phyloP scores from a whole-genome alignment of 176 grass and related monocot genomes.

The Avena sativa region DNA sequence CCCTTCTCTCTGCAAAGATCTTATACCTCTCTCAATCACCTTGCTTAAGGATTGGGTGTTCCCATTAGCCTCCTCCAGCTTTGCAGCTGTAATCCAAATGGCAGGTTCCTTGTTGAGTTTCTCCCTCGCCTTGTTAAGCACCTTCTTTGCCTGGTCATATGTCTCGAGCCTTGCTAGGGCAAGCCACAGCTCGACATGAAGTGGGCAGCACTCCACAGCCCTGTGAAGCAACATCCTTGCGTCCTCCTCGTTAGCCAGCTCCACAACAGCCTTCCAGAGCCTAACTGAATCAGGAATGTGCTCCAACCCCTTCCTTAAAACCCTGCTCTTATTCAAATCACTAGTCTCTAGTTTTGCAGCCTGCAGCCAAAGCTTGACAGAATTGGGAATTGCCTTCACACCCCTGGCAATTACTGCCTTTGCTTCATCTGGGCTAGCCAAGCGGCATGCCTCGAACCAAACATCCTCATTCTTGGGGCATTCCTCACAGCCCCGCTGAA shows the following conservation, averaged over 20 bases:
- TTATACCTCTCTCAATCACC: slow-evolving; percentile 90
- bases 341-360: slow-evolving; percentile 74
- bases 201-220: slow-evolving; percentile 86
- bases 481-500: slow-evolving; percentile 88
- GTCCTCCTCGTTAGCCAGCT: slow-evolving; percentile 88
- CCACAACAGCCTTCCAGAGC: slow-evolving; percentile 91
- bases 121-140: slow-evolving; percentile 88
- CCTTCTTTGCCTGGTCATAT: slow-evolving; percentile 93
- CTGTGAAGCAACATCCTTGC: slow-evolving; percentile 86
- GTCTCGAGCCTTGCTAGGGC: slow-evolving; percentile 93
- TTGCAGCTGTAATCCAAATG: slow-evolving; percentile 98
- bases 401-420: slow-evolving; percentile 92
- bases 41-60: slow-evolving; percentile 75
- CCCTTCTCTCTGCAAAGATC: slow-evolving; percentile 78
- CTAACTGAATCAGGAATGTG: slow-evolving; percentile 92
- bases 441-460: slow-evolving; percentile 85
- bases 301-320: slow-evolving; percentile 84
- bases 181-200: slow-evolving; percentile 94
- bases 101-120: slow-evolving; percentile 83
- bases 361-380: slow-evolving; percentile 92
- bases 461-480: slow-evolving; percentile 97
- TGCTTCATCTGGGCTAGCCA: slow-evolving; percentile 85
- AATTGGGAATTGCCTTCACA: slow-evolving; percentile 89
- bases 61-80: slow-evolving; percentile 90
- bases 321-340: slow-evolving; percentile 74